Percentiles rank a stretch among this genome's conserved stretches.
phyloP scores from a whole-genome alignment of 2,329 filamentous ascomycete species.

The Colletotrichum horii region DNA sequence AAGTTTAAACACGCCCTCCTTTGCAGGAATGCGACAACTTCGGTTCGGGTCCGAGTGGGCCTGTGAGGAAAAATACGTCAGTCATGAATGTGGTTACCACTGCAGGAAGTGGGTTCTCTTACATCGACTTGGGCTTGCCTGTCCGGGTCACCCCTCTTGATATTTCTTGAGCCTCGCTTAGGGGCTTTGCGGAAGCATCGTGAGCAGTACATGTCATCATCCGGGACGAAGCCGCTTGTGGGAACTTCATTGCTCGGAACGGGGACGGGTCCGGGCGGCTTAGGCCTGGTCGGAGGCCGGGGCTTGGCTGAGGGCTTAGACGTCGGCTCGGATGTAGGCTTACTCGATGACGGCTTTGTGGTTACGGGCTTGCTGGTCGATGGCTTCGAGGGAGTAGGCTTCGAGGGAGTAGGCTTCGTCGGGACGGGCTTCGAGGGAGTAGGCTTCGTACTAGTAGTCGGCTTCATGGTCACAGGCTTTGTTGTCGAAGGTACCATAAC shows the following conservation, averaged over 20 bases:
- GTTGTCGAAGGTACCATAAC: not conserved
- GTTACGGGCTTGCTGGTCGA: too few species aligned
- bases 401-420: not conserved
- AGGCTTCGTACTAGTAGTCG: not conserved
- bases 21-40: constrained; percentile 14
- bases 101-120: not conserved
- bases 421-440: too few species aligned
- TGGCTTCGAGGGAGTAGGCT: not conserved
- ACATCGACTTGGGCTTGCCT: constrained; percentile 15
- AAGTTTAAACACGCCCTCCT: not conserved
- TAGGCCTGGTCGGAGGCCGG: not conserved
- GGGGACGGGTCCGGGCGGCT: not conserved
- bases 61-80: not conserved
- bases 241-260: not conserved
- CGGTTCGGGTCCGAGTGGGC: constrained; percentile 17
- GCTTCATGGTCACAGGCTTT: not conserved
- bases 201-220: constrained; percentile 36
- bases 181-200: constrained; percentile 20
- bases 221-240: constrained; percentile 26
- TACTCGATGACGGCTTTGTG: not conserved
- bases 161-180: not conserved
- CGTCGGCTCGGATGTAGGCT: not conserved
- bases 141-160: not conserved
- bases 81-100: not conserved
- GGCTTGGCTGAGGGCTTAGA: not conserved